A percentile compares a stretch with the other conserved stretches of the same genome.
Conservation (phyloP, 1,284 basidiomycete genomes). For the Cronartium ribicola region DNA sequence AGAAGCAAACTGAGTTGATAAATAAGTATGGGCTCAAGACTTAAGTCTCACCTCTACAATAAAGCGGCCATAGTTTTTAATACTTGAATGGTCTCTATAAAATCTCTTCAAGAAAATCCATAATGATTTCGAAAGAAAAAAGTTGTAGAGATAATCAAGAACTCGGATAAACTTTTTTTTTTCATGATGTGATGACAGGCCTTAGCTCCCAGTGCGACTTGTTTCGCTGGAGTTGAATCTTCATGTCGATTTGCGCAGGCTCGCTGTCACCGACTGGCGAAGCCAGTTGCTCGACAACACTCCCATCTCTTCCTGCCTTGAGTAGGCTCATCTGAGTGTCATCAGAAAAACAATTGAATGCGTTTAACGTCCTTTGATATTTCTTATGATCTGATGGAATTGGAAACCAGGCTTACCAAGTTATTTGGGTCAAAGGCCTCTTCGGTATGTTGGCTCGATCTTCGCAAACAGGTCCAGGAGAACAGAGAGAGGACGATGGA, state of each 20-base stretch:
- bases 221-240: constrained; percentile 16
- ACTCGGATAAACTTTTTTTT: too few relatives aligned
- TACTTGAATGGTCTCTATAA: too few relatives aligned
- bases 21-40: too few relatives aligned
- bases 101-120: too few relatives aligned
- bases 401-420: background rate
- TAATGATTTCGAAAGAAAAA: too few relatives aligned
- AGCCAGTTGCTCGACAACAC: constrained; percentile 12
- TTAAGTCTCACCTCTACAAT: too few relatives aligned
- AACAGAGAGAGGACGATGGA: constrained; percentile 17
- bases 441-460: background rate
- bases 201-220: constrained; percentile 19
- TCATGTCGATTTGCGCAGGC: background rate
- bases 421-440: constrained; percentile 35
- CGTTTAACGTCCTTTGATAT: too few relatives aligned
- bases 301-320: constrained; percentile 22
- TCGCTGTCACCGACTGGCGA: background rate
- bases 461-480: constrained; percentile 18
- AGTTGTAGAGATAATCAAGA: too few relatives aligned
- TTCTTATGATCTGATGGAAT: too few relatives aligned
- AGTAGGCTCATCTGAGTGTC: background rate
- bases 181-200: background rate
- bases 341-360: too few relatives aligned
- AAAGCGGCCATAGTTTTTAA: too few relatives aligned
- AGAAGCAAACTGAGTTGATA: too few relatives aligned